Evolutionary conservation across 192 early-diverging fungal species (phyloP).

Genomic region (Mortierella hygrophila): DNA sequence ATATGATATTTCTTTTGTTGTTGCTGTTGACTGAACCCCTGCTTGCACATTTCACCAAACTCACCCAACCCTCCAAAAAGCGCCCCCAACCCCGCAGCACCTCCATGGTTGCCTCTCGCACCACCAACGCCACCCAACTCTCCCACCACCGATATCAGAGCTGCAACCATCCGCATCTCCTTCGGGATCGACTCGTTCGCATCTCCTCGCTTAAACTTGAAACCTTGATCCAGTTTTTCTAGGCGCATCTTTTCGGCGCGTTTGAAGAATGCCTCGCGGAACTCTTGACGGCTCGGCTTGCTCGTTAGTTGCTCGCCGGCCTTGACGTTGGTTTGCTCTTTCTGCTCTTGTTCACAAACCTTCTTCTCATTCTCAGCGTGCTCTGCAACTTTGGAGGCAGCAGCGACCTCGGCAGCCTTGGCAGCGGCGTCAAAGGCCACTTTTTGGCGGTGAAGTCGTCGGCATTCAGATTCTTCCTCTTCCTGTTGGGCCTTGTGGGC

Average conservation of each 20-base stretch:
- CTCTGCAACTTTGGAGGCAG: background rate
- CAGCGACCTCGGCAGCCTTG: background rate
- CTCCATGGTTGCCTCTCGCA: too few relatives aligned
- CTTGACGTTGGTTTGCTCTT: background rate
- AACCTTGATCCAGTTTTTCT: background rate
- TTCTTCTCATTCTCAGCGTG: background rate
- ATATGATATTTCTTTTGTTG: background rate
- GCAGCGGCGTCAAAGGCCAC: background rate
- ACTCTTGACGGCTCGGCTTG: background rate
- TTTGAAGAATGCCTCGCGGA: background rate
- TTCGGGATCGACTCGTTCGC: background rate
- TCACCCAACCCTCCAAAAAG: too few relatives aligned
- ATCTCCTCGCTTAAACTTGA: background rate
- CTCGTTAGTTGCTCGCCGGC: background rate
- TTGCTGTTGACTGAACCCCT: background rate
- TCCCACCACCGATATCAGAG: background rate
- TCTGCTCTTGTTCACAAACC: background rate
- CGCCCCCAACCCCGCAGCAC: too few relatives aligned
- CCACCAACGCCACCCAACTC: background rate
- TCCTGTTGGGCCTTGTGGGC: background rate
- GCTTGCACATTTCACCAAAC: background rate
- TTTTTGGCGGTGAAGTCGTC: background rate
- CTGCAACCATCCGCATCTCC: background rate
- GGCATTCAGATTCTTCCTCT: background rate
- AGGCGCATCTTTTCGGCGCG: background rate